Base-by-base conservation (phyloP, 2,329 filamentous ascomycete genomes). In the Fusarium pininemorale region DNA sequence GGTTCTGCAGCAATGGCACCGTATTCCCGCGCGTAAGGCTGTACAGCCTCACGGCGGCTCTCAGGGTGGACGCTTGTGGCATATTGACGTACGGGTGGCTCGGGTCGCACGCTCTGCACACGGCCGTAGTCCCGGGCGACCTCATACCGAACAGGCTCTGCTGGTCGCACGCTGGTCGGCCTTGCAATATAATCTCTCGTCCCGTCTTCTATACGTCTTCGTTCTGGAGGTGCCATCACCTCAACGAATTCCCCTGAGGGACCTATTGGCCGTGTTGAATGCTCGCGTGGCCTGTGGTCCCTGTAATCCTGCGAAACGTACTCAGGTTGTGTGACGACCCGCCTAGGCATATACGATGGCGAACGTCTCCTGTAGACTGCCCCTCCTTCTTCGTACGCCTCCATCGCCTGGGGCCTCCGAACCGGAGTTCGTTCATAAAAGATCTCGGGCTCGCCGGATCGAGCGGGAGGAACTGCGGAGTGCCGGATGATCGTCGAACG, bases 381-480 rank as follows among this genome's bases (percentile, higher is more conserved):
- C 8, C 82, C 82, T 28, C 86, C 85, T 35, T 91, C 89, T 32
- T 87, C 85, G 63, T 86, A 86, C 5, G 85, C 81, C 14, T 85
- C 83, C 26, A 85, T 77, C 14, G 77, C 84, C 9, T 88, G 81
- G 64, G 88, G 86, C 66, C 88, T 86, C 41, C 88, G 87, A 28
- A 85, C 84, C 3, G 87, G 84, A 18, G 86, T 82, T 74, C 92
- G 88, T 78, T 96, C 93, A 75, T 95, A 94, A 48, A 92, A 82
- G 59, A 90, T 79, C 63, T 91, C 88, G 30, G 86, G 83, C 37
- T 91, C 89, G 22, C 85, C 81, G 28, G 80, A 79, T 41, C 80
- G 79, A 32, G 78, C 69, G 22, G 87, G 84, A 45, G 88, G 86
- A 9, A 87, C 88, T 22, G 88, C 84, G 13, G 90, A 90, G 56